Evolutionary conservation across 805 yeast species (phyloP), one percentile per base, ranked within the genome.

Genomic region (Candida koratica): DNA sequence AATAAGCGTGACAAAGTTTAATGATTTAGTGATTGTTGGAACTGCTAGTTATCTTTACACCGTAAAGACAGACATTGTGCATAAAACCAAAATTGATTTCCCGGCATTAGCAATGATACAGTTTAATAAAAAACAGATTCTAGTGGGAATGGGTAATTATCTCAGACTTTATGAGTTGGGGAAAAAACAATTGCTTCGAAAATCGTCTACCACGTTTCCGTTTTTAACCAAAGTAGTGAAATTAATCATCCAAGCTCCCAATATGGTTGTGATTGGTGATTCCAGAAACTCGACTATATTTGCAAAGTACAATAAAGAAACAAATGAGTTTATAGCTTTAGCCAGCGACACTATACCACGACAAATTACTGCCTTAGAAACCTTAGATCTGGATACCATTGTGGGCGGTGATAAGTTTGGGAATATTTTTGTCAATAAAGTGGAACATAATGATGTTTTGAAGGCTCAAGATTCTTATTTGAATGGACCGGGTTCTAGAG

Each of bases 371-470:
- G 47, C 78, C 2, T 47, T 82, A 28, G 51, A 67, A 3, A 60
- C 76, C 44, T 58, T 93, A 4, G 97, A 93, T 53, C 73, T 77
- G 43, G 78, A 77, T 38, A 87, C 96, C 0, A 75, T 84, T 1
- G 63, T 83, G 26, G 86, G 85, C 1, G 96, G 96, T 10, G 97
- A 93, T 54, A 81, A 79, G 51, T 87, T 84, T 58, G 97, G 97
- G 0, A 85, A 82, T 47, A 31, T 88, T 0, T 79, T 81, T 58
- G 72, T 84, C 1, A 58, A 86, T 26, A 63, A 96, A 40, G 57
- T 82, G 26, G 75, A 82, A 0, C 73, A 69, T 33, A 85, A 79
- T 36, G 59, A 61, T 57, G 46, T 61, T 14, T 32, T 54, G n/a
- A 52, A 56, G 41, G 49, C 46, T 34, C 60, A 52, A 29, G 68